Conservation (phyloP, 257 asterid genomes). For the Prunella vulgaris region DNA sequence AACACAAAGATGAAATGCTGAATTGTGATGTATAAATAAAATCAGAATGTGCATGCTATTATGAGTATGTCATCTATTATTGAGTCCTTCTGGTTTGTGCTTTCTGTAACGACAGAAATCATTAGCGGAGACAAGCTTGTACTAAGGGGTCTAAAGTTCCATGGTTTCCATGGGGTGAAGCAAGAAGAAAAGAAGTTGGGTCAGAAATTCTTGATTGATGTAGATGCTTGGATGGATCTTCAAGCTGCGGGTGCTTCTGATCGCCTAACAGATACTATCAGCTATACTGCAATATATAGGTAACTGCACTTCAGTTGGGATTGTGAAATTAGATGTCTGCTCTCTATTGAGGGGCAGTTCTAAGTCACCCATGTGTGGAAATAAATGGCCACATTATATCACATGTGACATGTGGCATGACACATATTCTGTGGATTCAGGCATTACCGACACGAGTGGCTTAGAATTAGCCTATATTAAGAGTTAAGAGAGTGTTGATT, state of each 20-base stretch:
- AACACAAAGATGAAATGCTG: not conserved
- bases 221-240: constrained; percentile 96
- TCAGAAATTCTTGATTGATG: constrained; percentile 78
- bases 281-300: constrained; percentile 80
- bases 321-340: too few species aligned
- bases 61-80: not conserved
- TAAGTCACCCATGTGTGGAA: too few species aligned
- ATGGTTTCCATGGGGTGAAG: constrained; percentile 91
- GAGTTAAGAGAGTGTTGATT: too few species aligned
- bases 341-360: too few species aligned
- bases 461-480: too few species aligned
- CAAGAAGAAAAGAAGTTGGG: constrained; percentile 79
- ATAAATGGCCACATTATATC: too few species aligned
- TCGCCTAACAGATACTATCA: constrained; percentile 58
- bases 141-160: constrained; percentile 79
- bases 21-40: not conserved
- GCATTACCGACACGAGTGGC: too few species aligned
- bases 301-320: constrained; percentile 13
- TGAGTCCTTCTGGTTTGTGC: not conserved
- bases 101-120: constrained; percentile 25
- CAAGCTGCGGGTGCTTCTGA: constrained; percentile 72
- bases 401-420: too few species aligned
- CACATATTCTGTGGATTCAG: too few species aligned
- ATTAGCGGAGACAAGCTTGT: constrained; percentile 78
- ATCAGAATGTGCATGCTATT: not conserved